These are phyloP conservation scores for Tolypocladium sp. DNA, from an alignment of 2,329 filamentous ascomycete species.

Conservation along the genomic window DNA sequence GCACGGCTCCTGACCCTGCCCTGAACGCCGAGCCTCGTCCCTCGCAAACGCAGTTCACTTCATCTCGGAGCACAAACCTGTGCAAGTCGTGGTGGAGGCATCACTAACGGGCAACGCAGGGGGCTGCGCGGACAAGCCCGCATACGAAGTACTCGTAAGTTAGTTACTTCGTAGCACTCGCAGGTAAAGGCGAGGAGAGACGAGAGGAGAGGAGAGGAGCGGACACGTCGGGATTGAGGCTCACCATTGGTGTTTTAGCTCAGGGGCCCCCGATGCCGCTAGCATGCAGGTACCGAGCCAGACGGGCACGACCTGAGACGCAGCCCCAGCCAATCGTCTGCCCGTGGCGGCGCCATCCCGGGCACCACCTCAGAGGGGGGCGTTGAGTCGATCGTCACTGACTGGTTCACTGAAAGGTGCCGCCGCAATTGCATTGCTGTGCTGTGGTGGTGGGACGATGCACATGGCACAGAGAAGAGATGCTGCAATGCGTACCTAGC, in stretches of 20 bases:
- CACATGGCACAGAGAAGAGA: neutral
- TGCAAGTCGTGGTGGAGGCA: neutral
- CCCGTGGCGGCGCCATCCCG: constrained; percentile 2
- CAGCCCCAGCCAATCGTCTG: constrained; percentile 18
- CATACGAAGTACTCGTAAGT: too few species aligned
- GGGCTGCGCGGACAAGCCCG: neutral
- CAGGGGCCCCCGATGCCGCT: constrained; percentile 6
- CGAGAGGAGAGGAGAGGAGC: neutral
- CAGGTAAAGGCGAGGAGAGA: neutral
- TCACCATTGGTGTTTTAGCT: neutral
- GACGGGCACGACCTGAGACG: constrained; percentile 20
- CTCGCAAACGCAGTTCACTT: neutral
- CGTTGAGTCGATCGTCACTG: too few species aligned
- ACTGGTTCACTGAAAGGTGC: too few species aligned
- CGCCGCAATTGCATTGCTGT: neutral
- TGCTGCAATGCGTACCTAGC: neutral
- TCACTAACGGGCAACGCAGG: neutral
- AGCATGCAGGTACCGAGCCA: constrained; percentile 14
- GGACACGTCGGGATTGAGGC: neutral
- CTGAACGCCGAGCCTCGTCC: too few species aligned
- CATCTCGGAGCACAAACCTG: neutral
- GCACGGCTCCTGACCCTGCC: neutral
- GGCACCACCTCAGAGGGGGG: neutral
- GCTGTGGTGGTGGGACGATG: neutral
- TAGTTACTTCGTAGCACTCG: too few species aligned